Percentiles rank a stretch among this genome's conserved stretches.
Conservation (phyloP, 192 early-diverging fungal species). For the Entomortierella parvispora region DNA sequence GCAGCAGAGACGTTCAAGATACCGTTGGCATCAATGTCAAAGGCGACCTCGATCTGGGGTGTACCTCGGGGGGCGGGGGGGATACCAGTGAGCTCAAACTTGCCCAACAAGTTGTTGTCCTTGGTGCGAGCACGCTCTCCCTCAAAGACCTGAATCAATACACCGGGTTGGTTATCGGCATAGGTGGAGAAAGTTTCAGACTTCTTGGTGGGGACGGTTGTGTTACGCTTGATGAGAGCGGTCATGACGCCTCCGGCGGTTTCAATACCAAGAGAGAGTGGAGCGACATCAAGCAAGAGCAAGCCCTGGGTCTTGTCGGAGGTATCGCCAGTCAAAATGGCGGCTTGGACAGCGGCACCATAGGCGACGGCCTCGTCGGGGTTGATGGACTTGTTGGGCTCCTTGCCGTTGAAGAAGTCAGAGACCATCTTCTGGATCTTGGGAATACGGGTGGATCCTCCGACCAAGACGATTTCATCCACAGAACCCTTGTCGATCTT, state of each 20-base stretch:
- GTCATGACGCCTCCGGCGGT: conserved; percentile 97
- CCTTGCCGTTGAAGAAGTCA: conserved; percentile 99
- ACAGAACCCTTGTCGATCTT: conserved; percentile 90
- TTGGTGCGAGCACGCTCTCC: conserved; percentile 93
- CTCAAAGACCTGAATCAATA: conserved; percentile 94
- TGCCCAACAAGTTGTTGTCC: conserved; percentile 97
- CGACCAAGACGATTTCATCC: conserved; percentile 95
- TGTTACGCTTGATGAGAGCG: conserved; percentile 93
- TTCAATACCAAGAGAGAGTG: conserved; percentile 95
- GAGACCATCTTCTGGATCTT: conserved; percentile 97
- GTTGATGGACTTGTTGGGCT: conserved; percentile 99
- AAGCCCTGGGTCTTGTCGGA: conserved; percentile 92
- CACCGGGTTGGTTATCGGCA: conserved; percentile 94
- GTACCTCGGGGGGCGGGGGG: conserved; percentile 96
- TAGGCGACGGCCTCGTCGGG: conserved; percentile 99
- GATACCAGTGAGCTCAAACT: conserved; percentile 97
- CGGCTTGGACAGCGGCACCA: conserved; percentile 98
- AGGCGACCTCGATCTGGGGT: conserved; percentile 94
- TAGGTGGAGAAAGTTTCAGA: conserved; percentile 96
- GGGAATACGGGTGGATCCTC: conserved; percentile 98
- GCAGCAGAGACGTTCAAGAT: conserved; percentile 91
- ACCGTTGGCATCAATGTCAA: conserved; percentile 96
- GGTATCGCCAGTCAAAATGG: conserved; percentile 93
- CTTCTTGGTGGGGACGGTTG: conserved; percentile 94
- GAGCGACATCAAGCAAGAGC: conserved; percentile 92